Evolutionary conservation across 2,329 filamentous ascomycete species (phyloP), one percentile per base, ranked within the genome.

Genomic region (Xylariaceae sp.): DNA sequence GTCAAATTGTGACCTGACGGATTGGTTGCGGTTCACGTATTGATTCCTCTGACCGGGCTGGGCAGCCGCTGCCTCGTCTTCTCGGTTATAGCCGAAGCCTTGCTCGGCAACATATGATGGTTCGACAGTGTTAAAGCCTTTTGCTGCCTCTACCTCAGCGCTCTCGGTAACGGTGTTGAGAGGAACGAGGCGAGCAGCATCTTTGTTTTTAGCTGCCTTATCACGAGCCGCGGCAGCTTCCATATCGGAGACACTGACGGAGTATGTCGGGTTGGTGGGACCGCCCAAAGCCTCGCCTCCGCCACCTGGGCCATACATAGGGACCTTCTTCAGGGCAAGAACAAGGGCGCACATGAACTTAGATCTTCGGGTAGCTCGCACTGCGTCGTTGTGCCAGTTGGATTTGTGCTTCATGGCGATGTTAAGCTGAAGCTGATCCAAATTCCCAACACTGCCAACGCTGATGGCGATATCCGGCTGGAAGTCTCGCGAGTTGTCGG

Each of bases 271-370:
- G 66, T 94, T 93, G 23, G 75, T 80, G 5, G 86, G 77, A 33
- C 78, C 80, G 47, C 82, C 82, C 2, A 83, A 69, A 29, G 74
- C 55, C 45, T 82, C 79, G 45, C 70, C 71, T 45, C 83, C 87
- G 48, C 86, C 90, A 33, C 85, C 90, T 45, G 92, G 92, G 17
- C 74, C 82, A 57, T 88, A 79, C 61, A 98, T 92, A 8, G 91
- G 92, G 16, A 98, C 77, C 69, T 85, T 90, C 68, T 89, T 87
- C 47, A 96, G 72, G 3, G 92, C 90, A 7, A 90, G 68, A 4
- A 93, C 84, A 47, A 98, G 74, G 1, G 93, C 93, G 62, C 91
- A 95, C 83, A 97, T 95, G 71, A 98, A 97, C 68, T 95, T 97
- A 64, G 87, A 94, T 49, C 92, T 83, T 42, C 91, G 83, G 6